Conservation (phyloP, 331 rosid genomes). For the Rhamnella rubrinervis region DNA sequence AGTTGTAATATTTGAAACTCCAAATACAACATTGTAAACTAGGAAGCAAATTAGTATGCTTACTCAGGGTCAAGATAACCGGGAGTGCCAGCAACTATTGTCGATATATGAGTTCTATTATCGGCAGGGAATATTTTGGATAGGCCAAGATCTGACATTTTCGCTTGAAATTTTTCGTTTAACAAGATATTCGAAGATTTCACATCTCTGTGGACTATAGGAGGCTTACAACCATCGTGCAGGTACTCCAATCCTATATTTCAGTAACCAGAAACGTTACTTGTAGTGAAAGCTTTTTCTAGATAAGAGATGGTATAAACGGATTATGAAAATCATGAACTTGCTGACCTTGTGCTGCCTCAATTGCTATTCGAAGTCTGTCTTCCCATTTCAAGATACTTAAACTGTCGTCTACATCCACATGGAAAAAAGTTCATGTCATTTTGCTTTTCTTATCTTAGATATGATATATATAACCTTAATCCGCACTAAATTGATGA, state of each 20-base stretch:
- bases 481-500: too few relatives aligned
- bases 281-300: background rate
- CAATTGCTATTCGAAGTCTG: slow-evolving; percentile 10
- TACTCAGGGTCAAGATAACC: slow-evolving; percentile 15
- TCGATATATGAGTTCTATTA: background rate
- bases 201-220: background rate
- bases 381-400: slow-evolving; percentile 15
- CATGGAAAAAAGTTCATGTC: too few relatives aligned
- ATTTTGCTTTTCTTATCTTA: too few relatives aligned
- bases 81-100: slow-evolving; percentile 4
- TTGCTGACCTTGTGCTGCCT: slow-evolving; percentile 5
- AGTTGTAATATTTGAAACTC: background rate
- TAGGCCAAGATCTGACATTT: slow-evolving; percentile 14
- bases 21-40: too few relatives aligned
- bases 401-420: background rate
- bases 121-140: background rate
- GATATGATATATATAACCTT: too few relatives aligned
- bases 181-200: slow-evolving; percentile 9
- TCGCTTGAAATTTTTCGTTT: slow-evolving; percentile 4
- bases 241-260: background rate
- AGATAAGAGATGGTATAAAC: too few relatives aligned
- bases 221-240: slow-evolving; percentile 8
- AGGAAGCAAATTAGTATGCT: background rate
- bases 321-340: background rate
- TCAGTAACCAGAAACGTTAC: background rate